Percentiles rank a stretch among this genome's conserved stretches.
These are phyloP conservation scores for Elsinoe australis DNA, from an alignment of 2,329 filamentous ascomycete genomes.

Conservation along the genomic window DNA sequence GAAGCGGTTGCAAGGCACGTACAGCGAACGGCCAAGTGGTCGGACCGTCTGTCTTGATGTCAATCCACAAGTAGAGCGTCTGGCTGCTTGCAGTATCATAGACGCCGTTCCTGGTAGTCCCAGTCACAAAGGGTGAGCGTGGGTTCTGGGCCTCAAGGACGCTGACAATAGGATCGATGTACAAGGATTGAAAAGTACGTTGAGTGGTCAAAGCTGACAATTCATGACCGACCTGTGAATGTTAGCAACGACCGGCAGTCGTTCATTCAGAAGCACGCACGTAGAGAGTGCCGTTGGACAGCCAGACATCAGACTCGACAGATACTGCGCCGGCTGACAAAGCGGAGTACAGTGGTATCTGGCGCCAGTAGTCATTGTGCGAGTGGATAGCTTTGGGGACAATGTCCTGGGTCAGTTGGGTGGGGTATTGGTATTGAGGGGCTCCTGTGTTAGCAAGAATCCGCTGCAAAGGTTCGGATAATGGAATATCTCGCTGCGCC, in stretches of 20 bases:
- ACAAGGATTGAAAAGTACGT: slow-evolving; percentile 51
- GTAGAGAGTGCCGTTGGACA: slow-evolving; percentile 49
- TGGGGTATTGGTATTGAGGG: slow-evolving; percentile 52
- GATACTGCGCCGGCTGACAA: slow-evolving; percentile 51
- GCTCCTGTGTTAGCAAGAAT: slow-evolving; percentile 48
- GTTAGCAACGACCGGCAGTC: neutral
- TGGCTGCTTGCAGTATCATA: slow-evolving; percentile 50
- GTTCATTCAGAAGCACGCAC: slow-evolving; percentile 28
- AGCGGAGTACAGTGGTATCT: slow-evolving; percentile 43
- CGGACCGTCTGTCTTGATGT: slow-evolving; percentile 52
- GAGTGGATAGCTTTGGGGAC: slow-evolving; percentile 50
- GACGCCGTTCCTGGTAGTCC: slow-evolving; percentile 50
- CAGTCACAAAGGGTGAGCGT: slow-evolving; percentile 41
- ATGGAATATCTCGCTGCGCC: slow-evolving; percentile 31
- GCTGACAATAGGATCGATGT: slow-evolving; percentile 52
- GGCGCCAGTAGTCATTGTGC: slow-evolving; percentile 54
- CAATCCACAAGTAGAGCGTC: slow-evolving; percentile 54
- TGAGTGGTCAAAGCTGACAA: slow-evolving; percentile 43
- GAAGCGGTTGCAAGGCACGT: slow-evolving; percentile 49
- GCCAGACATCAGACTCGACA: slow-evolving; percentile 55
- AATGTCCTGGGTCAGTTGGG: slow-evolving; percentile 51
- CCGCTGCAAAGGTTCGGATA: slow-evolving; percentile 45
- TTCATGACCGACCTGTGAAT: slow-evolving; percentile 48
- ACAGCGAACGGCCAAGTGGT: slow-evolving; percentile 52
- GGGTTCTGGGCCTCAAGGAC: slow-evolving; percentile 51